Evolutionary conservation across 257 asterid species (phyloP), one percentile per base, ranked within the genome.

Genomic region (Nyctanthes arbortristis): DNA sequence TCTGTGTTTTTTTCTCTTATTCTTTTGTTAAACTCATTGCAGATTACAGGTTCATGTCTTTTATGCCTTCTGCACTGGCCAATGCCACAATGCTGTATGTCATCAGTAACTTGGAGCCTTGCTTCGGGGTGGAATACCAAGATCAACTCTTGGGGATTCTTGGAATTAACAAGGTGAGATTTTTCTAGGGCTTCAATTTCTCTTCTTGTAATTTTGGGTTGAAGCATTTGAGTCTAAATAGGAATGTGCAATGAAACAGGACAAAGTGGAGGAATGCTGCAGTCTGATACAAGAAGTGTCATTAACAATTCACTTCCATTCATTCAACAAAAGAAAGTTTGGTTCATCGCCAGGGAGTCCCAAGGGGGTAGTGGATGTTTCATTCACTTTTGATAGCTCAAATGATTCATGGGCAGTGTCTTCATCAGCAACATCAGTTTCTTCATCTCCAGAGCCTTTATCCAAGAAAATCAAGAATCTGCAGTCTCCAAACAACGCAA

Each of bases 1-100:
- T n/a, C n/a, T n/a, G n/a, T n/a, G n/a, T n/a, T n/a, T n/a, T n/a
- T n/a, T 39, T 39, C 18, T 18, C 5, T 40, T 11, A 32, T 31
- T 37, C 0, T 36, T 0, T 8, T 4, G 10, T 18, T 28, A 11
- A 4, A 32, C 47, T 10, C 22, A 59, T 36, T 20, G 8, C 75
- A 28, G 68, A 60, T 35, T 43, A 63, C 18, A 55, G 45, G 63
- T 52, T 63, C 32, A 20, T 37, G 35, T 49, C 10, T 36, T 68
- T 69, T 77, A 81, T 75, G 67, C 96, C 97, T 27, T 93, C 98
- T 73, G 86, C 89, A 60, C 63, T 90, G 82, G 96, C 98, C 40
- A 85, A 89, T 61, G 96, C 97, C 22, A 84, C 84, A 78, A 85
- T 93, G 91, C 77, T 84, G 86, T 82, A 81, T 63, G 89, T 85